These are phyloP conservation scores for Moesziomyces sp. DNA, from an alignment of 1,284 basidiomycete genomes.

Conservation along the genomic window DNA sequence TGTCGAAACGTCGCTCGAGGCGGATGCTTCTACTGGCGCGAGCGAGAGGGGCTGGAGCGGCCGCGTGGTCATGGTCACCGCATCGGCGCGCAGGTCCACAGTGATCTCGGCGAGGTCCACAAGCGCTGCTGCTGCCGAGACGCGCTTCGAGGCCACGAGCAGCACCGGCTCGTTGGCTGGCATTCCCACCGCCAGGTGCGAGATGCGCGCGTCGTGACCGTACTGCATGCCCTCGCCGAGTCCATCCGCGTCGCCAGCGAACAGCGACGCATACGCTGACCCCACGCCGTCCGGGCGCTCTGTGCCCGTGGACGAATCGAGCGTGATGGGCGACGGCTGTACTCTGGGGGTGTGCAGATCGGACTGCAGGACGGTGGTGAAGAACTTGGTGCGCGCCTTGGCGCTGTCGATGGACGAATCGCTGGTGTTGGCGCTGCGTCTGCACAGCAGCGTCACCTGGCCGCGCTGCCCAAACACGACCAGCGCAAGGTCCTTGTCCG, in stretches of 20 bases:
- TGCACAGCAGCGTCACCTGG: constrained; percentile 32
- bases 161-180: constrained; percentile 26
- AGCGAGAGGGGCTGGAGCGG: constrained; percentile 31
- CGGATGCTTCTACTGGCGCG: constrained; percentile 2
- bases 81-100: constrained; percentile 26
- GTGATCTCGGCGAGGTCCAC: constrained; percentile 38
- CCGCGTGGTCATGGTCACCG: constrained; percentile 39
- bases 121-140: constrained; percentile 5
- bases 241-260: neutral
- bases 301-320: constrained; percentile 19
- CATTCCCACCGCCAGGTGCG: constrained; percentile 47
- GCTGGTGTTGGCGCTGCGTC: constrained; percentile 18
- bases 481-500: constrained; percentile 29
- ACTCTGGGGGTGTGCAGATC: constrained; percentile 28
- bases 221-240: neutral
- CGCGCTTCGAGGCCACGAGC: constrained; percentile 30
- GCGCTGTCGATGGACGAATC: neutral
- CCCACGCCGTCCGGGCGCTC: constrained; percentile 1
- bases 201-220: constrained; percentile 6
- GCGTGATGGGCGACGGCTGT: constrained; percentile 39
- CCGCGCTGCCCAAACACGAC: constrained; percentile 39
- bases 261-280: constrained; percentile 6
- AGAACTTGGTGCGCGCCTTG: constrained; percentile 3
- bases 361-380: constrained; percentile 28
- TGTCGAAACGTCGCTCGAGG: neutral